phyloP scores from a whole-genome alignment of 1,284 basidiomycete genomes.

The Apiotrichum brassicae region DNA sequence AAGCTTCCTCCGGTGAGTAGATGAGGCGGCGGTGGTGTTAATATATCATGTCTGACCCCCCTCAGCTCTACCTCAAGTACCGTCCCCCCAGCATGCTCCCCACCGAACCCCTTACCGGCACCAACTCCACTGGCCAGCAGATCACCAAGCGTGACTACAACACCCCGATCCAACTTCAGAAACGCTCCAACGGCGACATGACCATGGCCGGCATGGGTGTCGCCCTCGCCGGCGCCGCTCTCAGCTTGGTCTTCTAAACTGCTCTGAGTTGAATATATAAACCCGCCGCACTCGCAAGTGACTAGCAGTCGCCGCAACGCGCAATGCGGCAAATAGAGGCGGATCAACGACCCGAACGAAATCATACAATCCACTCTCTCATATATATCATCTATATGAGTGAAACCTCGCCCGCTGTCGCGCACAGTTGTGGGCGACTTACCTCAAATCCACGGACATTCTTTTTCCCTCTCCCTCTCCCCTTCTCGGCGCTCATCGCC shows the following conservation, averaged over 20 bases:
- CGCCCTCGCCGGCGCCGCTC: background rate
- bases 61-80: slow-evolving; percentile 41
- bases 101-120: slow-evolving; percentile 42
- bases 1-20: slow-evolving; percentile 42
- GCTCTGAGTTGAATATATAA: background rate
- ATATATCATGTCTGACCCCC: background rate
- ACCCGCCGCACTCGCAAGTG: no score
- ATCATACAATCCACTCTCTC: no score
- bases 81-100: slow-evolving; percentile 49
- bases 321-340: no score
- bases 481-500: background rate
- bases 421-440: no score
- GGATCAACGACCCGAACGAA: no score
- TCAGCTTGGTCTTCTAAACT: slow-evolving; percentile 1
- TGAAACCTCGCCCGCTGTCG: no score
- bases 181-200: background rate
- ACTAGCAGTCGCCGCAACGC: no score
- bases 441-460: background rate
- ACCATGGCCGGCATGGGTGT: background rate
- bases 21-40: background rate
- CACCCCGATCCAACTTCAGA: background rate
- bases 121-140: slow-evolving; percentile 33
- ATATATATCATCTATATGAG: no score
- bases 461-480: background rate
- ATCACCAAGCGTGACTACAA: slow-evolving; percentile 1